These are phyloP conservation scores for Daucus carota DNA, from an alignment of 129 eudicot genomes.

Conservation along the genomic window DH1_v3.0 NC_030384.2:48195501-48196000, in stretches of 20 bases:
- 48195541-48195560: not conserved
- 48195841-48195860: conserved; percentile 1
- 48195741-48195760: not conserved
- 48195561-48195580: not conserved
- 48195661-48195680: not conserved
- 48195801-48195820: not conserved
- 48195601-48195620: conserved; percentile 1
- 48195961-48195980: conserved; percentile 3
- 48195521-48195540: not conserved
- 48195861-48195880: not conserved
- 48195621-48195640: not conserved
- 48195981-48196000: not conserved
- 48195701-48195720: not conserved
- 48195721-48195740: not conserved
- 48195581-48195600: not conserved
- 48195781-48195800: not conserved
- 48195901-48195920: not conserved
- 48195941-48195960: not conserved
- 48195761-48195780: not conserved
- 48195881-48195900: not conserved
- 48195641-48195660: not conserved
- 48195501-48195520: not conserved
- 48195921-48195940: not conserved
- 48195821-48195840: not conserved
- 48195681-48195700: not conserved